Evolutionary conservation across 495 filamentous ascomycete genomes (phyloP).

Genomic region (Aspergillus leporis): DNA sequence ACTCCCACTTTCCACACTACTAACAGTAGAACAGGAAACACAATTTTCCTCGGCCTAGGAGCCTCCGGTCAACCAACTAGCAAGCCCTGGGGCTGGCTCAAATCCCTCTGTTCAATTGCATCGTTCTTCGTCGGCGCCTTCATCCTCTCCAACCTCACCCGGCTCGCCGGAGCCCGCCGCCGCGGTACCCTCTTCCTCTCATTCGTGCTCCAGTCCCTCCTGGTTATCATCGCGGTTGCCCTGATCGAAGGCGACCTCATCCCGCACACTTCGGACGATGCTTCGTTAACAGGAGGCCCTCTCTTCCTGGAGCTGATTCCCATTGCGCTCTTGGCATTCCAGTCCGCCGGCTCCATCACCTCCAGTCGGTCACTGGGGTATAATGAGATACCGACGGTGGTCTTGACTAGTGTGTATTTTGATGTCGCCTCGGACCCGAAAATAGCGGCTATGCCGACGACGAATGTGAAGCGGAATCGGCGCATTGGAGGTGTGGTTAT

Average conservation of each 20-base stretch:
- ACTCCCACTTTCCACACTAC: conserved; percentile 1
- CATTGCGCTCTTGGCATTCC: conserved; percentile 67
- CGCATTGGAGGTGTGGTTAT: conserved; percentile 57
- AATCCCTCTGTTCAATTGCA: conserved; percentile 58
- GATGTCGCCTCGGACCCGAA: conserved; percentile 64
- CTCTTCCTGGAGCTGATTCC: conserved; percentile 53
- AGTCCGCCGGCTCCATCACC: conserved; percentile 69
- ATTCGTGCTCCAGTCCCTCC: conserved; percentile 57
- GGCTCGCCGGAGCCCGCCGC: conserved; percentile 36
- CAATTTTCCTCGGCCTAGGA: conserved; percentile 66
- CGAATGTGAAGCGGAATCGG: conserved; percentile 66
- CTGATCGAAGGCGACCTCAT: conserved; percentile 54
- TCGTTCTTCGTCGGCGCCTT: conserved; percentile 59
- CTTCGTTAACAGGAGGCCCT: conserved; percentile 27
- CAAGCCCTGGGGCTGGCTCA: conserved; percentile 63
- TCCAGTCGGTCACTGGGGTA: conserved; percentile 62
- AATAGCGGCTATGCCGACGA: conserved; percentile 41
- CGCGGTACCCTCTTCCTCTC: conserved; percentile 55
- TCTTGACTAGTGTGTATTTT: conserved; percentile 70
- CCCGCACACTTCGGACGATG: conserved; percentile 36
- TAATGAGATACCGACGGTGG: conserved; percentile 71
- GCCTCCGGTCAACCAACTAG: conserved; percentile 48
- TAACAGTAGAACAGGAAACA: conserved; percentile 50
- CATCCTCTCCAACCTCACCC: conserved; percentile 42
- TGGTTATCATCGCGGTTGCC: conserved; percentile 59